These are phyloP conservation scores for Tubosaeta sp. DNA, from an alignment of 768 basidiomycete species.

Conservation along the genomic window DNA sequence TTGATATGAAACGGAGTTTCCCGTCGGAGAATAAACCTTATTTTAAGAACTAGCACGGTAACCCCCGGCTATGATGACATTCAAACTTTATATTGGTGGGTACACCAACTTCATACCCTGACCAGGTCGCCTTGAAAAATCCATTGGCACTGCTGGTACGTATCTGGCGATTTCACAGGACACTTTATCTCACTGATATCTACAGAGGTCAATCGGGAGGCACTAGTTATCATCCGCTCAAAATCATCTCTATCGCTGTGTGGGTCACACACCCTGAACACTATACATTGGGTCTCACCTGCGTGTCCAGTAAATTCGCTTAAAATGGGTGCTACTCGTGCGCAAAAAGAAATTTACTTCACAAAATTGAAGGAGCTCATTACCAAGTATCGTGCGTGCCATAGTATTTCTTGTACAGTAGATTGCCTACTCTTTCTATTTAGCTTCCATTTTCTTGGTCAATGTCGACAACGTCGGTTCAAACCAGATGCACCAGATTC, in stretches of 20 bases:
- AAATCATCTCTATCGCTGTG: slow-evolving; percentile 21
- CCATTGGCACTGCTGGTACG: slow-evolving; percentile 81
- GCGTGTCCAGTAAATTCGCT: slow-evolving; percentile 18
- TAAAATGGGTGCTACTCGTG: slow-evolving; percentile 87
- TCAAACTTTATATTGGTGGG: slow-evolving; percentile 24
- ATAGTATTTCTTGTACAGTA: not conserved
- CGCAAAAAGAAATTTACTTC: slow-evolving; percentile 91
- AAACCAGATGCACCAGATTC: slow-evolving; percentile 99
- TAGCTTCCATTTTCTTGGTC: slow-evolving; percentile 97
- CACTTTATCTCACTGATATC: slow-evolving; percentile 8
- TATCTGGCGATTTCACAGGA: slow-evolving; percentile 13
- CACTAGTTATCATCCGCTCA: slow-evolving; percentile 41
- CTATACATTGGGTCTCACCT: not conserved
- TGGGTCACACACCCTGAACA: slow-evolving; percentile 14
- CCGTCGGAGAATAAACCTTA: slow-evolving; percentile 29
- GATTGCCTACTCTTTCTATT: slow-evolving; percentile 1
- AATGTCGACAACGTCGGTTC: slow-evolving; percentile 99
- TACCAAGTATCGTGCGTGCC: slow-evolving; percentile 76
- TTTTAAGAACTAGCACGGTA: slow-evolving; percentile 25
- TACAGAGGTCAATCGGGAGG: slow-evolving; percentile 92
- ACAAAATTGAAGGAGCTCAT: slow-evolving; percentile 91
- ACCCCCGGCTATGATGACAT: not conserved
- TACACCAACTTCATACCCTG: slow-evolving; percentile 14
- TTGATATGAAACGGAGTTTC: slow-evolving; percentile 2
- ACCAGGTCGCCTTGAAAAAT: slow-evolving; percentile 86